These are phyloP conservation scores for Lodderomyces metapsilosis DNA, from an alignment of 1,139 yeast species.

Conservation along the genomic window DNA sequence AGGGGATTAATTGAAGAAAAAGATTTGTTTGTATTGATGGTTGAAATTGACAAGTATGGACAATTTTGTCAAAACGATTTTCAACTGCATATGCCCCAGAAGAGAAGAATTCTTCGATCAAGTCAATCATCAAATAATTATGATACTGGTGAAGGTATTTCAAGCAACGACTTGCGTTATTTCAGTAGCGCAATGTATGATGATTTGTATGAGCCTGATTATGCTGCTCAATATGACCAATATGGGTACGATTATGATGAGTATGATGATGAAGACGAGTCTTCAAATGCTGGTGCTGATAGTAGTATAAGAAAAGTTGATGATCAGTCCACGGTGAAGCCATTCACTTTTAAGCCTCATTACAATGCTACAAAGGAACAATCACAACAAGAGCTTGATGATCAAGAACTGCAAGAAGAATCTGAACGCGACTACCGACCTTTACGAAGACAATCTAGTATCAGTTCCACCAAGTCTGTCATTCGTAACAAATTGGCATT, in stretches of 20 bases:
- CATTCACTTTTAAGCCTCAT: slow-evolving; percentile 11
- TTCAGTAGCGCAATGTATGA: slow-evolving; percentile 9
- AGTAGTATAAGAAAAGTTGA: background rate
- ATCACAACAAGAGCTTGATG: background rate
- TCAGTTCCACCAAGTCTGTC: slow-evolving; percentile 15
- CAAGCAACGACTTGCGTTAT: slow-evolving; percentile 8
- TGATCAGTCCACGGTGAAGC: background rate
- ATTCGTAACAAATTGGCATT: slow-evolving; percentile 16
- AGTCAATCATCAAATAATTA: slow-evolving; percentile 7
- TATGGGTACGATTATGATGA: slow-evolving; percentile 7
- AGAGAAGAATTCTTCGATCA: slow-evolving; percentile 8
- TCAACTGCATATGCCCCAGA: slow-evolving; percentile 13
- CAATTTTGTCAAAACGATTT: slow-evolving; percentile 17
- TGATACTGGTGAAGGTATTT: slow-evolving; percentile 7
- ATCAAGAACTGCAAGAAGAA: background rate
- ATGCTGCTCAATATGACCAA: slow-evolving; percentile 7
- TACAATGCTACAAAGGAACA: slow-evolving; percentile 9
- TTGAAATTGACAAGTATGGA: slow-evolving; percentile 25
- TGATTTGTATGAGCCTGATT: slow-evolving; percentile 6
- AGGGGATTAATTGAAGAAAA: slow-evolving; percentile 58
- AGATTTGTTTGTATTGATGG: slow-evolving; percentile 62
- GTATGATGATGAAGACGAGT: slow-evolving; percentile 1
- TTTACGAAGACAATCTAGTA: slow-evolving; percentile 9
- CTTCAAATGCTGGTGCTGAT: slow-evolving; percentile 1
- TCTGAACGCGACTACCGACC: background rate